Evolutionary conservation across 1,284 basidiomycete genomes (phyloP).

Genomic region (Ustilago tritici): DNA sequence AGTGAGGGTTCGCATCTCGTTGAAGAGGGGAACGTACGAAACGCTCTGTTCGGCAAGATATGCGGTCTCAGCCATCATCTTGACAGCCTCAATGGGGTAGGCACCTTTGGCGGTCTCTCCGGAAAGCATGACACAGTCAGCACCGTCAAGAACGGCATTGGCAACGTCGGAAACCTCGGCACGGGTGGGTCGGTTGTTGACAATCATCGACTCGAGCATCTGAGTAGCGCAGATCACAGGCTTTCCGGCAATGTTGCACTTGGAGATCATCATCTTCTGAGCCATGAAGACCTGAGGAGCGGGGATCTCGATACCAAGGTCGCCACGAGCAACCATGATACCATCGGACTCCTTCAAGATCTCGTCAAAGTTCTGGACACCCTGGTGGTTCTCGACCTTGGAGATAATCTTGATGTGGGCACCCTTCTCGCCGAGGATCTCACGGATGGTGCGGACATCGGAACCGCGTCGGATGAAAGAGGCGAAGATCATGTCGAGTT

Average conservation of each 20-base stretch:
- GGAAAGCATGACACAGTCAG: constrained; percentile 70
- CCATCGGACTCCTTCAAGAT: constrained; percentile 69
- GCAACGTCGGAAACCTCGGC: constrained; percentile 69
- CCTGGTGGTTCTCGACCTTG: constrained; percentile 70
- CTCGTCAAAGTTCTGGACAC: constrained; percentile 70
- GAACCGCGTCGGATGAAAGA: constrained; percentile 68
- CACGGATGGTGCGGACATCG: constrained; percentile 67
- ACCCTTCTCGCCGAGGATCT: constrained; percentile 68
- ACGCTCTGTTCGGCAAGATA: constrained; percentile 68
- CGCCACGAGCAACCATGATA: constrained; percentile 70
- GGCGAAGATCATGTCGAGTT: constrained; percentile 86
- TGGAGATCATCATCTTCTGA: constrained; percentile 70
- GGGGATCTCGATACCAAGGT: constrained; percentile 73
- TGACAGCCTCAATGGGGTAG: constrained; percentile 71
- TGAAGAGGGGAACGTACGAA: constrained; percentile 68
- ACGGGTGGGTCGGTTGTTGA: constrained; percentile 69
- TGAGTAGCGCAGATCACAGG: constrained; percentile 99
- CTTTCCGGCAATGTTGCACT: constrained; percentile 73
- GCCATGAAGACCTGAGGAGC: constrained; percentile 72
- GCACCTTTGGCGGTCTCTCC: constrained; percentile 69
- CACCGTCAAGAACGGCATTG: constrained; percentile 69
- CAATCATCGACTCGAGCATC: constrained; percentile 88
- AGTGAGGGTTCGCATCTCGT: constrained; percentile 72
- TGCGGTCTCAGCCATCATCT: constrained; percentile 70
- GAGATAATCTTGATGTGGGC: constrained; percentile 69